These are phyloP conservation scores for Stygiomarasmius scandens DNA, from an alignment of 1,284 basidiomycete genomes.

Conservation along the genomic window DNA sequence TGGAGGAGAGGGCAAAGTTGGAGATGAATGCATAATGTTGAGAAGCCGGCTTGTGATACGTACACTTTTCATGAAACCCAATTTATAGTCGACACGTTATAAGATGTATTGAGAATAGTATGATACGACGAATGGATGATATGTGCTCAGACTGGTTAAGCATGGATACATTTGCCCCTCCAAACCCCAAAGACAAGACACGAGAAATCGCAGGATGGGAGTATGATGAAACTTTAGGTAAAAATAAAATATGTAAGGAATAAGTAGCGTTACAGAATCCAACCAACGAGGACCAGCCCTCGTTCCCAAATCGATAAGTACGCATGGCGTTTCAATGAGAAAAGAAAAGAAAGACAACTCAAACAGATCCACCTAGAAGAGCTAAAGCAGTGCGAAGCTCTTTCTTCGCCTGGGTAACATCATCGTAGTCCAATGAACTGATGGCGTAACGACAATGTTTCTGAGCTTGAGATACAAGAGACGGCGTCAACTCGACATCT, in stretches of 20 bases:
- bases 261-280: background rate
- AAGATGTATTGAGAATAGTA: too few species aligned
- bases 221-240: too few species aligned
- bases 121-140: background rate
- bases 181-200: background rate
- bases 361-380: slow-evolving; percentile 55
- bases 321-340: too few species aligned
- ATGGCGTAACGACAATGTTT: slow-evolving; percentile 92
- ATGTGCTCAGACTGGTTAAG: background rate
- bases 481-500: slow-evolving; percentile 60
- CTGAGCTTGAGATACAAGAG: slow-evolving; percentile 72
- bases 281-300: too few species aligned
- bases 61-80: too few species aligned
- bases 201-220: background rate
- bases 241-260: background rate
- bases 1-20: slow-evolving; percentile 32
- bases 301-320: too few species aligned
- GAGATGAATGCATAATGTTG: background rate
- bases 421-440: slow-evolving; percentile 91
- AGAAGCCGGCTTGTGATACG: background rate
- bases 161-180: background rate
- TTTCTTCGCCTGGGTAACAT: slow-evolving; percentile 78
- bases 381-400: slow-evolving; percentile 78
- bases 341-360: background rate
- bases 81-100: background rate